phyloP scores from a whole-genome alignment of 176 grass and related monocot species.

The Rhipidocladum racemiflorum region DNA sequence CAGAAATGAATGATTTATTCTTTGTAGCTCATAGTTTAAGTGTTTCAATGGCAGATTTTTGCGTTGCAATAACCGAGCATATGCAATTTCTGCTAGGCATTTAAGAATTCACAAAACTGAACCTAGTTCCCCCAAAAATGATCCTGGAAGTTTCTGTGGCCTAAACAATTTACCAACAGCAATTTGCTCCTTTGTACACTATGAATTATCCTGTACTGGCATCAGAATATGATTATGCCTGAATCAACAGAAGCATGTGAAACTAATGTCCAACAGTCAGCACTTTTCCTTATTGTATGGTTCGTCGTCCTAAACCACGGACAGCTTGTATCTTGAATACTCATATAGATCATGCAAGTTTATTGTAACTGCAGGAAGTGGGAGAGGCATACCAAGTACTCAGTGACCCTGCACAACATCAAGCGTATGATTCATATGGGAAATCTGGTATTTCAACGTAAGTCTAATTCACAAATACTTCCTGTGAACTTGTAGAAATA shows the following conservation, averaged over 20 bases:
- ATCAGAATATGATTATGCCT: neutral
- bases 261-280: neutral
- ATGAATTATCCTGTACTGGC: neutral
- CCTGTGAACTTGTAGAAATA: neutral
- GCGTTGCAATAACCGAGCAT: neutral
- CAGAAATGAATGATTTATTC: neutral
- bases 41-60: neutral
- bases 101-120: neutral
- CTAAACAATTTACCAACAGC: neutral
- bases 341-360: neutral
- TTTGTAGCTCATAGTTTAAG: neutral
- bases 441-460: conserved; percentile 87
- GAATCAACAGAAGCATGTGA: neutral
- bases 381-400: conserved; percentile 85
- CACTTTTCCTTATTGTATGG: neutral
- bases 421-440: conserved; percentile 59
- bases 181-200: neutral
- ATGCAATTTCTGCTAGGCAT: neutral
- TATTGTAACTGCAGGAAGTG: conserved; percentile 54
- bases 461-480: conserved; percentile 17
- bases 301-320: neutral
- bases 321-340: neutral
- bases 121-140: neutral
- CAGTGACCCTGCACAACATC: conserved; percentile 61
- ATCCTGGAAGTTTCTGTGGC: neutral